These are phyloP conservation scores for Lactarius pseudohatsudake DNA, from an alignment of 768 basidiomycete species.

Conservation along the genomic window DNA sequence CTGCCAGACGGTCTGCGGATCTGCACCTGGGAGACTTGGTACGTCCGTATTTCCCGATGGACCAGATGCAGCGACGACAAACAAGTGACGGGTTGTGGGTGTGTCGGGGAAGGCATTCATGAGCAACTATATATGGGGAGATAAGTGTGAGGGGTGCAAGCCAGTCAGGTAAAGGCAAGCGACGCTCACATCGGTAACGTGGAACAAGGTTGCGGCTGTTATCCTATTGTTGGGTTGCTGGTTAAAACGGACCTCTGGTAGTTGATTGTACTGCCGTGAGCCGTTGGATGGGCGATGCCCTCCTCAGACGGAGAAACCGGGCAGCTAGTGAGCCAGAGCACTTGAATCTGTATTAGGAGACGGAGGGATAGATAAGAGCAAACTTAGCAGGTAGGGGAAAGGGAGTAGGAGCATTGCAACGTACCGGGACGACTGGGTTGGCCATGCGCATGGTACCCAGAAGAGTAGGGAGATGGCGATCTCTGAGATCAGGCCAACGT, in stretches of 20 bases:
- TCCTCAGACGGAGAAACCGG: slow-evolving; percentile 25
- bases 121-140: slow-evolving; percentile 23
- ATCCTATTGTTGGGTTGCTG: slow-evolving; percentile 26
- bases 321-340: slow-evolving; percentile 24
- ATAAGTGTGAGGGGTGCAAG: slow-evolving; percentile 6
- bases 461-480: slow-evolving; percentile 30
- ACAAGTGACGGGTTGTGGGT: slow-evolving; percentile 28
- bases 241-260: slow-evolving; percentile 28
- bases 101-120: slow-evolving; percentile 13
- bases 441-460: slow-evolving; percentile 29
- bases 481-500: slow-evolving; percentile 31
- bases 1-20: slow-evolving; percentile 20
- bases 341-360: slow-evolving; percentile 24
- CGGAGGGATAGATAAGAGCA: background rate
- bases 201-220: slow-evolving; percentile 25
- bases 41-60: slow-evolving; percentile 24
- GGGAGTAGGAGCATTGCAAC: background rate
- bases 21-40: slow-evolving; percentile 19
- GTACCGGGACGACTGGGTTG: slow-evolving; percentile 29
- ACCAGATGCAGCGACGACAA: slow-evolving; percentile 28
- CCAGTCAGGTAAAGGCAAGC: slow-evolving; percentile 3
- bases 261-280: slow-evolving; percentile 25
- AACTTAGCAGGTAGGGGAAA: background rate
- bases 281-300: slow-evolving; percentile 17
- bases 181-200: slow-evolving; percentile 25